Evolutionary conservation across 352 stramenopile species (phyloP).

Genomic region (Phytopythium kandeliae): DNA sequence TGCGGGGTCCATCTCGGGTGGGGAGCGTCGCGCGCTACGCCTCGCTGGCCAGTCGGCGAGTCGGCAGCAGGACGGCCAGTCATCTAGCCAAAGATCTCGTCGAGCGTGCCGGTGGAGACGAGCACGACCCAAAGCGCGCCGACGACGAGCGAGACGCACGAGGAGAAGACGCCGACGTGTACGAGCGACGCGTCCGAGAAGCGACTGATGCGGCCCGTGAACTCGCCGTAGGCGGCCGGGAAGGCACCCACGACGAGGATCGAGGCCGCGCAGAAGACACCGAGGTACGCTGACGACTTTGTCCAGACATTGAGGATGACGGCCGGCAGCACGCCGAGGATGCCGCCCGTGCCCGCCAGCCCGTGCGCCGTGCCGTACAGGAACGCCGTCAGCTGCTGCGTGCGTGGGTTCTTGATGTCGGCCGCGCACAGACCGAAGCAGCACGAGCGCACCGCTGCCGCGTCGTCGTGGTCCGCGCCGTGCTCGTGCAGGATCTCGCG

Average conservation of each 20-base stretch:
- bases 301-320: conserved; percentile 60
- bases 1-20: too few relatives aligned
- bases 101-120: conserved; percentile 55
- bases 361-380: conserved; percentile 80
- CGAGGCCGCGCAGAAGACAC: conserved; percentile 81
- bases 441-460: conserved; percentile 1
- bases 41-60: too few relatives aligned
- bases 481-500: conserved; percentile 34
- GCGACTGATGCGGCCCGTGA: conserved; percentile 45
- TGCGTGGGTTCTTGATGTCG: too few relatives aligned
- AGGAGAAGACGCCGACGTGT: conserved; percentile 62
- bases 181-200: conserved; percentile 52
- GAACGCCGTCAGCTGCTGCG: conserved; percentile 63
- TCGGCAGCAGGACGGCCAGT: too few relatives aligned
- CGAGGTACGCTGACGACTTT: conserved; percentile 80
- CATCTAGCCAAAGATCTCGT: conserved; percentile 67
- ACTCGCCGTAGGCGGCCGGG: conserved; percentile 75
- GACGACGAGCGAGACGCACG: conserved; percentile 67
- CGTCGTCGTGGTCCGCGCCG: conserved; percentile 22
- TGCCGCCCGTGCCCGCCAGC: too few relatives aligned
- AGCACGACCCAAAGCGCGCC: conserved; percentile 74
- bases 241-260: conserved; percentile 90
- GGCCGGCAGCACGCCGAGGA: conserved; percentile 82
- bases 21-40: too few relatives aligned
- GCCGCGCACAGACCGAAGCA: too few relatives aligned